phyloP scores from a whole-genome alignment of 192 early-diverging fungal species.

The Backusella morwellensis region DNA sequence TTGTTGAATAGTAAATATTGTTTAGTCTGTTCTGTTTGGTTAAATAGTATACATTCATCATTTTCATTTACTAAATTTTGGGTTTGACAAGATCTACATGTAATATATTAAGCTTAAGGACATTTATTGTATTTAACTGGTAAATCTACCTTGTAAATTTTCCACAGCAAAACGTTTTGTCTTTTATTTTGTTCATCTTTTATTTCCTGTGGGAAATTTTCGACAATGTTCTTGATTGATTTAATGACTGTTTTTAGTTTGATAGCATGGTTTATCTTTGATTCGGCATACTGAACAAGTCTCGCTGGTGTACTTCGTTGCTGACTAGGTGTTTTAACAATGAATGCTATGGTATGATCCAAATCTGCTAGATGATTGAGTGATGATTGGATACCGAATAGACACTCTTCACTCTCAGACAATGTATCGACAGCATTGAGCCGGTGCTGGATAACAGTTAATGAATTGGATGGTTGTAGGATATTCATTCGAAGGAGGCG shows the following conservation, averaged over 20 bases:
- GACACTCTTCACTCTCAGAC: constrained; percentile 42
- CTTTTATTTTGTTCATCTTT: neutral
- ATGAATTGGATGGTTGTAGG: constrained; percentile 65
- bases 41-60: neutral
- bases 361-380: constrained; percentile 51
- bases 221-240: constrained; percentile 25
- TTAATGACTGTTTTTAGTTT: constrained; percentile 66
- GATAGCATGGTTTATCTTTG: constrained; percentile 67
- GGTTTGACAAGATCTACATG: constrained; percentile 34
- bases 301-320: constrained; percentile 15
- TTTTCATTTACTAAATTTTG: neutral
- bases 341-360: constrained; percentile 54
- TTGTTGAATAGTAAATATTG: constrained; percentile 6
- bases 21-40: neutral
- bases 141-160: constrained; percentile 7
- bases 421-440: constrained; percentile 61
- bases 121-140: neutral
- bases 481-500: constrained; percentile 75
- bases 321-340: constrained; percentile 46
- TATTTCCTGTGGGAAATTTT: neutral
- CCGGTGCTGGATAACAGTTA: constrained; percentile 49
- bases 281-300: constrained; percentile 54
- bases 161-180: neutral
- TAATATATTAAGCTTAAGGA: neutral
- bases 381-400: constrained; percentile 45